phyloP scores from a whole-genome alignment of 2,329 filamentous ascomycete species.

The Exophiala oligosperma region DNA sequence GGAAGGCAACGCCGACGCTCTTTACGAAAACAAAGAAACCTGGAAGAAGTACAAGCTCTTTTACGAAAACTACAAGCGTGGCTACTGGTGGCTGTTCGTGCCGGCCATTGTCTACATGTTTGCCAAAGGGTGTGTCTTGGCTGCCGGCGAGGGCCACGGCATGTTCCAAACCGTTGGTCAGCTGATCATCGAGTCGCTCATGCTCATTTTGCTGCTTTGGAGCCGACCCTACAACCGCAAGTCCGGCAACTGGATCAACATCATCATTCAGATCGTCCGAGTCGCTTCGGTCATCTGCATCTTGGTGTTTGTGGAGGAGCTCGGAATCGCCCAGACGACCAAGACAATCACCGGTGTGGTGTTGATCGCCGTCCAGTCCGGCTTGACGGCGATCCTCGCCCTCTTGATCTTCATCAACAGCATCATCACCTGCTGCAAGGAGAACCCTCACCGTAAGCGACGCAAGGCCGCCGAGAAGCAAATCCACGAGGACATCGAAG shows the following conservation, averaged over 20 bases:
- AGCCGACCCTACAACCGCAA: slow-evolving; percentile 81
- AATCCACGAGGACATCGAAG: slow-evolving; percentile 78
- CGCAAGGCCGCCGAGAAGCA: slow-evolving; percentile 91
- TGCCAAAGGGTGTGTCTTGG: slow-evolving; percentile 81
- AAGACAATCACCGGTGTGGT: slow-evolving; percentile 94
- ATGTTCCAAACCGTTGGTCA: slow-evolving; percentile 77
- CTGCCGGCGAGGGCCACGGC: slow-evolving; percentile 81
- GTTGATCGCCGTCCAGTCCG: slow-evolving; percentile 85
- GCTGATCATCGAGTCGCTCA: slow-evolving; percentile 74
- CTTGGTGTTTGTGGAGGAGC: slow-evolving; percentile 88
- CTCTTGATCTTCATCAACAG: slow-evolving; percentile 89
- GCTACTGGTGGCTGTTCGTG: slow-evolving; percentile 96
- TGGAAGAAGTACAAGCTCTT: slow-evolving; percentile 98
- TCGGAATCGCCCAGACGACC: slow-evolving; percentile 85
- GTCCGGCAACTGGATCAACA: slow-evolving; percentile 90
- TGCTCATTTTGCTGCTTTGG: slow-evolving; percentile 81
- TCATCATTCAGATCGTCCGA: slow-evolving; percentile 83
- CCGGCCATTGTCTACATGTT: slow-evolving; percentile 89
- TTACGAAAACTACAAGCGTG: slow-evolving; percentile 92
- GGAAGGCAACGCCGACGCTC: slow-evolving; percentile 69
- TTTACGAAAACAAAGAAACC: slow-evolving; percentile 86
- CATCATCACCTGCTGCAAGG: slow-evolving; percentile 75
- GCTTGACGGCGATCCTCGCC: slow-evolving; percentile 77
- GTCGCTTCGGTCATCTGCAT: slow-evolving; percentile 87
- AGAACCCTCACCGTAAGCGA: slow-evolving; percentile 86